A percentile compares a stretch with the other conserved stretches of the same genome.
phyloP scores from a whole-genome alignment of 148 eudicot species.

The Rhododendron kiyosumense region DNA sequence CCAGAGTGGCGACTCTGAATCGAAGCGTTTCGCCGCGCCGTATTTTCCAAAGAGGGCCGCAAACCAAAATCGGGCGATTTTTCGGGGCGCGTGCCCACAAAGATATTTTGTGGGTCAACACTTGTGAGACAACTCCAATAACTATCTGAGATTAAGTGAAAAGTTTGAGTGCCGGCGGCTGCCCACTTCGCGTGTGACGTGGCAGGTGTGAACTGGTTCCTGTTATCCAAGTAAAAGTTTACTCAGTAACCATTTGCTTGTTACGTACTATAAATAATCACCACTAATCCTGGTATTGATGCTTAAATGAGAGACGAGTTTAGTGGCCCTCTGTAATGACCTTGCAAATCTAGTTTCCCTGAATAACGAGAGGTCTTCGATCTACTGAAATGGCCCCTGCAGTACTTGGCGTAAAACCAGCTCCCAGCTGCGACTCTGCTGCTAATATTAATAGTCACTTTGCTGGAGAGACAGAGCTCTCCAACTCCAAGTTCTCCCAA shows the following conservation, averaged over 20 bases:
- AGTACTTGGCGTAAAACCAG: background rate
- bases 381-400: background rate
- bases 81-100: too few relatives aligned
- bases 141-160: background rate
- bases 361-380: background rate
- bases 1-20: too few relatives aligned
- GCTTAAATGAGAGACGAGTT: background rate
- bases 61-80: too few relatives aligned
- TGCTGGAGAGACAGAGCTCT: conserved; percentile 11
- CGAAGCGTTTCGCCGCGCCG: too few relatives aligned
- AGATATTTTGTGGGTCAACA: too few relatives aligned
- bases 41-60: too few relatives aligned
- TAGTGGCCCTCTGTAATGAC: background rate
- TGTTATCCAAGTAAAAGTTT: background rate
- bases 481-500: conserved; percentile 30
- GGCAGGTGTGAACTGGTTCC: too few relatives aligned
- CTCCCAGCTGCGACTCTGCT: background rate
- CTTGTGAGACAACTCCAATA: too few relatives aligned
- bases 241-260: background rate
- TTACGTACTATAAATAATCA: background rate
- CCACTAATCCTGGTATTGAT: background rate
- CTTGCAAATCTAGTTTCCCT: background rate
- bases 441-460: background rate
- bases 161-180: background rate
- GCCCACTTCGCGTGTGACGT: background rate